Evolutionary conservation across 2,329 filamentous ascomycete genomes (phyloP).

Genomic region (Cadophora malorum): DNA sequence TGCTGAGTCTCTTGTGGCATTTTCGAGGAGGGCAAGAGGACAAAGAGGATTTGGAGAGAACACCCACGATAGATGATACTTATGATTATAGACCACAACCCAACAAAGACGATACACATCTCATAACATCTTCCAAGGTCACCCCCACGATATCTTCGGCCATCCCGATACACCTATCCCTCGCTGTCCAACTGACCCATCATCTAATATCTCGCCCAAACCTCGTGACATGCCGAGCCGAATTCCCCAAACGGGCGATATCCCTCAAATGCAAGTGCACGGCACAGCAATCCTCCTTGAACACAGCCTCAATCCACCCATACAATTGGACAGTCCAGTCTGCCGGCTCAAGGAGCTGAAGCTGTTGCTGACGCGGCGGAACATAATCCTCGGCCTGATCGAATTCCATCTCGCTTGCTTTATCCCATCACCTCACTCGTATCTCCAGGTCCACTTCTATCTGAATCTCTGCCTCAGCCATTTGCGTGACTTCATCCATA

Average conservation of each 20-base stretch:
- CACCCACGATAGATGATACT: neutral
- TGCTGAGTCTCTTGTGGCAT: neutral
- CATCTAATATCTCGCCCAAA: neutral
- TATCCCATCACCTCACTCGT: slow-evolving; percentile 11
- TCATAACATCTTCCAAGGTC: no score
- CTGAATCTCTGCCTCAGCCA: slow-evolving; percentile 19
- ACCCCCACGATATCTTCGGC: neutral
- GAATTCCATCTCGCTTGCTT: slow-evolving; percentile 19
- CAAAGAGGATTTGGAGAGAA: no score
- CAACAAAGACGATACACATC: neutral
- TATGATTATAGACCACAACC: neutral
- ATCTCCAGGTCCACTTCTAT: neutral
- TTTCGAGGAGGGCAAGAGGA: no score
- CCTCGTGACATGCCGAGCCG: slow-evolving; percentile 7
- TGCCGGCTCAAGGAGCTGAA: slow-evolving; percentile 8
- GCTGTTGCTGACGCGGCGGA: slow-evolving; percentile 29
- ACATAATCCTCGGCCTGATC: slow-evolving; percentile 28
- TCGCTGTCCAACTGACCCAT: neutral
- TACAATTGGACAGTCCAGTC: neutral
- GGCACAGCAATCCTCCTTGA: slow-evolving; percentile 7
- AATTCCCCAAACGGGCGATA: slow-evolving; percentile 1
- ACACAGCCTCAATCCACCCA: neutral
- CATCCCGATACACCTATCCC: neutral
- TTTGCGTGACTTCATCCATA: slow-evolving; percentile 11
- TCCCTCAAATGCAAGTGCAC: slow-evolving; percentile 1